Conservation (phyloP, 1,284 basidiomycete species). For the Schizophyllum commune region DNA sequence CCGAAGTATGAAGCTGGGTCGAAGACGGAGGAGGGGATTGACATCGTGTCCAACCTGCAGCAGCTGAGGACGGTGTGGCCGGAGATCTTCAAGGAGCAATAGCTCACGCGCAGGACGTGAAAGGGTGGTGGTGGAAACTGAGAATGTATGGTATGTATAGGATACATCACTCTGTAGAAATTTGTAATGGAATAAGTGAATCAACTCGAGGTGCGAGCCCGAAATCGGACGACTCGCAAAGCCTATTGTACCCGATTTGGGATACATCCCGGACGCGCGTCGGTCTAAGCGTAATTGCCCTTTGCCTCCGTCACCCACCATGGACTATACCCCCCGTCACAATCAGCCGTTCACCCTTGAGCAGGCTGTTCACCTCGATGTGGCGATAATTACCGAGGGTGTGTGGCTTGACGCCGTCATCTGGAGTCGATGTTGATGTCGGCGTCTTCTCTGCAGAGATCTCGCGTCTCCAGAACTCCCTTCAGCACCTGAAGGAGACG, state of each 20-base stretch:
- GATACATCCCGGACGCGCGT: no score
- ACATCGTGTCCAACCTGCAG: slow-evolving; percentile 45
- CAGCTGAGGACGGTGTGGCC: slow-evolving; percentile 63
- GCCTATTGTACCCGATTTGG: no score
- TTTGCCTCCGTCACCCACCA: slow-evolving; percentile 14
- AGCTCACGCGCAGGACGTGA: no score
- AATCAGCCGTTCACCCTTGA: slow-evolving; percentile 68
- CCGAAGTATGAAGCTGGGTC: slow-evolving; percentile 29
- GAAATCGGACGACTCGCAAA: no score
- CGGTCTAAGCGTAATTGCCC: neutral
- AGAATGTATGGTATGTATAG: neutral
- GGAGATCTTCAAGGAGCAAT: slow-evolving; percentile 49
- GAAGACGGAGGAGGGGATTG: slow-evolving; percentile 31
- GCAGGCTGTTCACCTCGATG: slow-evolving; percentile 60
- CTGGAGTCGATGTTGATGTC: neutral
- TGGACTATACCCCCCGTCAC: slow-evolving; percentile 64
- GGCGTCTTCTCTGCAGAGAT: slow-evolving; percentile 47
- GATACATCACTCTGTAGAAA: no score
- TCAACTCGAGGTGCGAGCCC: no score
- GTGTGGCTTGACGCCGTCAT: slow-evolving; percentile 1
- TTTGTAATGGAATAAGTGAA: no score
- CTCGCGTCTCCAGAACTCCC: slow-evolving; percentile 63
- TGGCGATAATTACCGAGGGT: slow-evolving; percentile 68
- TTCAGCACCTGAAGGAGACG: slow-evolving; percentile 54
- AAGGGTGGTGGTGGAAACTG: neutral